phyloP scores from a whole-genome alignment of 495 filamentous ascomycete species.

The Penicillium atrosanguineum region DNA sequence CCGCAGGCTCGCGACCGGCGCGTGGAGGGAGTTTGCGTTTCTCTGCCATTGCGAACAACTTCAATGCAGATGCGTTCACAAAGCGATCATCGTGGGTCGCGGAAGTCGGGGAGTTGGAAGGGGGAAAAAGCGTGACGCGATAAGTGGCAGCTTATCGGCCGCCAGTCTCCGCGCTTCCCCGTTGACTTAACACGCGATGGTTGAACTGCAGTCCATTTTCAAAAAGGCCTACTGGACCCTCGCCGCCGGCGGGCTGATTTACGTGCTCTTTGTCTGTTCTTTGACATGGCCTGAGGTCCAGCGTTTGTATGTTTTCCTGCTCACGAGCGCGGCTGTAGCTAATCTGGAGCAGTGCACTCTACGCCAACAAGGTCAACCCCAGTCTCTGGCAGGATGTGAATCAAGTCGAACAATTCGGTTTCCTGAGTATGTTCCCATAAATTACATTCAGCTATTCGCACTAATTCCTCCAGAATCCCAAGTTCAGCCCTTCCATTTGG shows the following conservation, averaged over 20 bases:
- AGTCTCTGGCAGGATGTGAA: conserved; percentile 67
- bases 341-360: conserved; percentile 58
- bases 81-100: neutral
- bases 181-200: conserved; percentile 25
- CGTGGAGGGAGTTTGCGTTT: conserved; percentile 46
- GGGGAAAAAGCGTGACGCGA: conserved; percentile 28
- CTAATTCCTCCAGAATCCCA: conserved; percentile 49
- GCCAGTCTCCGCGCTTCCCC: conserved; percentile 9
- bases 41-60: conserved; percentile 35
- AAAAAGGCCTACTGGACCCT: conserved; percentile 59
- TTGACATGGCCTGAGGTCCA: conserved; percentile 51
- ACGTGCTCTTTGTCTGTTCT: conserved; percentile 46
- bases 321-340: conserved; percentile 4
- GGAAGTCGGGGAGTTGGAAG: conserved; percentile 3
- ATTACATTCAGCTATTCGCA: neutral
- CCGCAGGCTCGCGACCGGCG: conserved; percentile 47
- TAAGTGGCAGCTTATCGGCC: conserved; percentile 19
- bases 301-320: conserved; percentile 39
- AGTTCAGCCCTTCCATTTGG: conserved; percentile 56
- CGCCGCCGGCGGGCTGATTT: conserved; percentile 47
- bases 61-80: neutral
- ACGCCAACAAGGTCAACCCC: conserved; percentile 71
- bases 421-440: conserved; percentile 58
- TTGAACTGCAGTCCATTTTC: conserved; percentile 45
- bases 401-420: conserved; percentile 74